These are phyloP conservation scores for Rubia tinctorum DNA, from an alignment of 305 asterid genomes.

Conservation along the genomic window DNA sequence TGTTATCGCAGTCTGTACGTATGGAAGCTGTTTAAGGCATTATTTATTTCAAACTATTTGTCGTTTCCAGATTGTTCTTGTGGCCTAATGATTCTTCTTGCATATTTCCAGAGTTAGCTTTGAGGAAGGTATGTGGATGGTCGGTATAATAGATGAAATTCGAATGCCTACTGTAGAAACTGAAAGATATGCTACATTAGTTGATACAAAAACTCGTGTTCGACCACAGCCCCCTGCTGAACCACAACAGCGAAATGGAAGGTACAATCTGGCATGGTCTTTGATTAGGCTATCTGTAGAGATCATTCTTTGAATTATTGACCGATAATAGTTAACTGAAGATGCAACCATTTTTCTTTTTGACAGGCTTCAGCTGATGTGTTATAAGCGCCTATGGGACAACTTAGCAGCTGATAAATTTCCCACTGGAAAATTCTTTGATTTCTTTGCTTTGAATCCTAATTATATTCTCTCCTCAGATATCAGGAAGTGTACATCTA, in stretches of 20 bases:
- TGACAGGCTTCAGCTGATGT: constrained; percentile 89
- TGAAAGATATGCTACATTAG: constrained; percentile 49
- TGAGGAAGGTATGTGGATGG: constrained; percentile 84
- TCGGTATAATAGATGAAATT: constrained; percentile 83
- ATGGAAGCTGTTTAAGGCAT: background rate
- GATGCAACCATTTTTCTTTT: background rate
- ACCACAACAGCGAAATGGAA: constrained; percentile 85
- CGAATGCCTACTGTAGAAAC: constrained; percentile 52
- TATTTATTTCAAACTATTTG: background rate
- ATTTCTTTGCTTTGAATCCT: constrained; percentile 80
- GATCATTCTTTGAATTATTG: background rate
- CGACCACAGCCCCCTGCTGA: constrained; percentile 63
- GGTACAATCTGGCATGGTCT: constrained; percentile 36
- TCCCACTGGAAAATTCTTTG: constrained; percentile 55
- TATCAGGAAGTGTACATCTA: constrained; percentile 53
- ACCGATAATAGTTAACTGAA: background rate
- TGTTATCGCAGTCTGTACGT: background rate
- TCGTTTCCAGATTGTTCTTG: background rate
- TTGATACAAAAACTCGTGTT: constrained; percentile 86
- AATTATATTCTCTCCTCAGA: constrained; percentile 48
- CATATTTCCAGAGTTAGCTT: constrained; percentile 61
- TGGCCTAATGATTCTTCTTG: constrained; percentile 22
- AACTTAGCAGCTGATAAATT: constrained; percentile 57
- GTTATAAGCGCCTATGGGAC: constrained; percentile 94
- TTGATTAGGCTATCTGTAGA: background rate